Percentiles rank a stretch among this genome's conserved stretches.
phyloP scores from a whole-genome alignment of 2,329 filamentous ascomycete species.

The Sarocladium brachiariae region DNA sequence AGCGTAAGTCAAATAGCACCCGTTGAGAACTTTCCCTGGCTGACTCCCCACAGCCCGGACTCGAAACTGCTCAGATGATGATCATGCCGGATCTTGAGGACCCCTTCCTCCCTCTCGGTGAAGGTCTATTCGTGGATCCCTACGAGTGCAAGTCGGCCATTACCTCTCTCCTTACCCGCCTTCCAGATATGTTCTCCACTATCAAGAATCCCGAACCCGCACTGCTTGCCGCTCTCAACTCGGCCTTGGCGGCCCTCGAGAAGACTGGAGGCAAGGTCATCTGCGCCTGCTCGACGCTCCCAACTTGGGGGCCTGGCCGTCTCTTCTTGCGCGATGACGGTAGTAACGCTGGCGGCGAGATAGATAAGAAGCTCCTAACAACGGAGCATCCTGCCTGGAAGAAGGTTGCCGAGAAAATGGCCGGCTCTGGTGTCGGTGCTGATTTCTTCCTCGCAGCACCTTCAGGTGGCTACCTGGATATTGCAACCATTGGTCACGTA shows the following conservation, averaged over 20 bases:
- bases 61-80: slow-evolving; percentile 93
- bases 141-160: slow-evolving; percentile 85
- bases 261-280: slow-evolving; percentile 88
- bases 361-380: slow-evolving; percentile 83
- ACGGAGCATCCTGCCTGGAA: slow-evolving; percentile 87
- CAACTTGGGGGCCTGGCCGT: slow-evolving; percentile 84
- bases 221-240: slow-evolving; percentile 74
- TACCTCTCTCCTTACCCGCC: slow-evolving; percentile 71
- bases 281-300: slow-evolving; percentile 78
- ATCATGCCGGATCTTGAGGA: slow-evolving; percentile 98
- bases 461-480: slow-evolving; percentile 83
- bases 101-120: slow-evolving; percentile 85
- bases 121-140: slow-evolving; percentile 91
- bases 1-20: too few species aligned
- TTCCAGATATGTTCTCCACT: slow-evolving; percentile 80
- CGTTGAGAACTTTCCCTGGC: too few species aligned
- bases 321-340: slow-evolving; percentile 83
- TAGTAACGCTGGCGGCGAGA: slow-evolving; percentile 78
- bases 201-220: slow-evolving; percentile 90
- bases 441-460: slow-evolving; percentile 95
- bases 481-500: slow-evolving; percentile 88
- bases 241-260: slow-evolving; percentile 76
- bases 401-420: slow-evolving; percentile 81
- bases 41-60: slow-evolving; percentile 46
- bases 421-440: slow-evolving; percentile 75